Evolutionary conservation across 179 eudicot genomes (phyloP).

Genomic region (Carnegiea gigantea): DNA sequence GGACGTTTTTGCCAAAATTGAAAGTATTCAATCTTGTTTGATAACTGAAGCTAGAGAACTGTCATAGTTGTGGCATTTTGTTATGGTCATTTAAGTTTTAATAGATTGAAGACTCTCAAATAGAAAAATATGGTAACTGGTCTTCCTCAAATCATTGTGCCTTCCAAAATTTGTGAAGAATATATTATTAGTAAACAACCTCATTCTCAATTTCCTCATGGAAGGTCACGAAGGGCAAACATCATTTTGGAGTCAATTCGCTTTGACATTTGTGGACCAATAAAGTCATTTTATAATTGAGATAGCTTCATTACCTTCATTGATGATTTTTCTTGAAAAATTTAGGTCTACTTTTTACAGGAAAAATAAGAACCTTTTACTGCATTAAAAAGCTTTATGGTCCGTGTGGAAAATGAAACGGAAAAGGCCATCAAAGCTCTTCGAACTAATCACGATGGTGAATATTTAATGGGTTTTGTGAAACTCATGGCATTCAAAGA

Average conservation of each 20-base stretch:
- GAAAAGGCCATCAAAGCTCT: not conserved
- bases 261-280: conserved; percentile 13
- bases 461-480: too few relatives aligned
- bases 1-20: conserved; percentile 4
- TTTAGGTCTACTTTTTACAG: too few relatives aligned
- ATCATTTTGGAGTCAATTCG: not conserved
- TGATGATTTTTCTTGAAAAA: not conserved
- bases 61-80: conserved; percentile 9
- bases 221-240: not conserved
- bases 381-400: not conserved
- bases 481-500: not conserved
- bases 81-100: conserved; percentile 1
- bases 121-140: not conserved
- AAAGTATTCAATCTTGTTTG: not conserved
- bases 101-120: not conserved
- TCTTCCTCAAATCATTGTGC: too few relatives aligned
- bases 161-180: too few relatives aligned
- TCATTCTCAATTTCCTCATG: not conserved
- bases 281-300: not conserved
- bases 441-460: not conserved
- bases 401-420: not conserved
- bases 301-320: not conserved
- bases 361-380: not conserved
- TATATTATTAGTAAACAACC: not conserved
- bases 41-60: not conserved